Base-by-base conservation (phyloP, 2,329 filamentous ascomycete species). In the Alternaria rosae region DNA sequence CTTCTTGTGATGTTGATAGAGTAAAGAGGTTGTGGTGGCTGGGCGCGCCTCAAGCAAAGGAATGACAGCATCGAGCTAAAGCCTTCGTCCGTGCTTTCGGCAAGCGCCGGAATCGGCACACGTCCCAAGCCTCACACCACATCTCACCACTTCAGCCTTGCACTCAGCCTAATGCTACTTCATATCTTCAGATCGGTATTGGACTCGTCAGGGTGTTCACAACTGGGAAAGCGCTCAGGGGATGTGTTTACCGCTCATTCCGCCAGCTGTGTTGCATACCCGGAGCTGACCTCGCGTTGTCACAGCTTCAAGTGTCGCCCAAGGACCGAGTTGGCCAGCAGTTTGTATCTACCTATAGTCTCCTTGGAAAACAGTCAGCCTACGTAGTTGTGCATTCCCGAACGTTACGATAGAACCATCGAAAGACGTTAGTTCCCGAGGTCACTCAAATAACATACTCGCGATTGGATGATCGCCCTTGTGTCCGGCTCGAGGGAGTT, bases 191-290 rank as follows among this genome's bases (percentile, higher is more conserved):
- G 1, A 38, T 38, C 35, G 35, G 35, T 38, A 38, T 38, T n/a
- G 35, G 30, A 7, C 4, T 32, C 30, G n/a, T n/a, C n/a, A n/a
- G n/a, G n/a, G n/a, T n/a, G 12, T 12, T 41, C 15, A 21, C 13
- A n/a, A 8, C 30, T n/a, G n/a, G n/a, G n/a, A n/a, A n/a, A n/a
- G n/a, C n/a, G 10, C 21, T 23, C 42, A 25, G 47, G 32, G 42
- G 54, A 42, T 30, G 32, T 32, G 32, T 56, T 59, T 56, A 59
- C 57, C 57, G 57, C 57, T 56, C 32, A 41, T 48, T 56, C 25
- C 15, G 23, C 43, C 25, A n/a, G 12, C 12, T 26, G 12, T 26
- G n/a, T 13, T 55, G 28, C 51, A 59, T 38, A 28, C 13, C 47
- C 26, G n/a, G 35, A 25, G 17, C 43, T 32, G 23, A 35, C 45